Evolutionary conservation across 768 basidiomycete species (phyloP).

Genomic region (Agrocybe chaxingu): DNA sequence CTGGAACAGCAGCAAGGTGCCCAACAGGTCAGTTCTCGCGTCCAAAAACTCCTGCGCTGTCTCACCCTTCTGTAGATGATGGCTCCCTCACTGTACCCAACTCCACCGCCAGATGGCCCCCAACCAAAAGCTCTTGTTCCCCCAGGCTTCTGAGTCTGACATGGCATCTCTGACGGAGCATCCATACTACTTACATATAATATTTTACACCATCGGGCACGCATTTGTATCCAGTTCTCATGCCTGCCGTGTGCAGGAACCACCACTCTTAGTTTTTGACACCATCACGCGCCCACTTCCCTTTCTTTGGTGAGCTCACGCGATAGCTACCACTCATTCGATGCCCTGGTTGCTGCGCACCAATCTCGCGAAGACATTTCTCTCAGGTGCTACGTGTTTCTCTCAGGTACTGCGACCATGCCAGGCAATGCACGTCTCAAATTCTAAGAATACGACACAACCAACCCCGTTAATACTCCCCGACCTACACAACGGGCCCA

Average conservation of each 20-base stretch:
- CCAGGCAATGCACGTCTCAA: too few relatives aligned
- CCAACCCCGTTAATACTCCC: constrained; percentile 19
- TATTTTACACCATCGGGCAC: constrained; percentile 13
- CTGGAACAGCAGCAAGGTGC: constrained; percentile 90
- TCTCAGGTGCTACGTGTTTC: constrained; percentile 9
- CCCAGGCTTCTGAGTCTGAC: constrained; percentile 68
- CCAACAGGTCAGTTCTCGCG: constrained; percentile 64
- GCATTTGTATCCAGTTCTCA: constrained; percentile 21
- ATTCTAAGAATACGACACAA: not conserved
- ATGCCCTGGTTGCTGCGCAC: constrained; percentile 15
- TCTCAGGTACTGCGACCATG: too few relatives aligned
- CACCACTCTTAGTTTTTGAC: constrained; percentile 16
- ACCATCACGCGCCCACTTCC: constrained; percentile 13
- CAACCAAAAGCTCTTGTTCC: constrained; percentile 70
- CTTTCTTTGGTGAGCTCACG: constrained; percentile 13
- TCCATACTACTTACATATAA: constrained; percentile 13
- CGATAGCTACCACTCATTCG: constrained; percentile 8
- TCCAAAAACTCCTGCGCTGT: constrained; percentile 8
- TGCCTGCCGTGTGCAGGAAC: constrained; percentile 16
- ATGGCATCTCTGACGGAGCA: constrained; percentile 1
- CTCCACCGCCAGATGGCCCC: constrained; percentile 28
- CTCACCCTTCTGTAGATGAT: constrained; percentile 57
- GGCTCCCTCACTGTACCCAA: constrained; percentile 57
- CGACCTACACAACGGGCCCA: constrained; percentile 15
- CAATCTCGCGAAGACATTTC: not conserved